Conservation (phyloP, 2,329 filamentous ascomycete species). For the Rutstroemia sp. region DNA sequence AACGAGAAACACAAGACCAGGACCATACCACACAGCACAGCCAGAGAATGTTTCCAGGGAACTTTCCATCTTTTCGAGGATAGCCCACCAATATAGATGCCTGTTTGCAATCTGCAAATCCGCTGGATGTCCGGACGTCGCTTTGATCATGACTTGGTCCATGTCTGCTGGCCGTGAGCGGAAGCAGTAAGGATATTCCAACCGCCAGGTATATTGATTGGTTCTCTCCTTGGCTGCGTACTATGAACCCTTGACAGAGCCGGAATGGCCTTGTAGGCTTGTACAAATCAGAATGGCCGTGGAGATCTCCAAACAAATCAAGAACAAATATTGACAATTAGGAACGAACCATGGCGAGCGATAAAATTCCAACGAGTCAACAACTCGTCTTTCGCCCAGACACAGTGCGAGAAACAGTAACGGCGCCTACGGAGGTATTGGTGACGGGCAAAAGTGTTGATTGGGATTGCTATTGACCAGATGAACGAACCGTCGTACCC, state of each 20-base stretch:
- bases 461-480: neutral
- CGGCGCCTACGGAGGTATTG: neutral
- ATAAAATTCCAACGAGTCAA: slow-evolving; percentile 1
- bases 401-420: neutral
- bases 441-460: neutral
- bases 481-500: neutral
- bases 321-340: slow-evolving; percentile 8
- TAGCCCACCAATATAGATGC: neutral
- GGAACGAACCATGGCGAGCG: neutral
- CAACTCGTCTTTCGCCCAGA: neutral
- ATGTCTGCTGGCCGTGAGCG: neutral
- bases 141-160: neutral
- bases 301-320: slow-evolving; percentile 6
- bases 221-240: neutral
- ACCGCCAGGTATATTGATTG: slow-evolving; percentile 3
- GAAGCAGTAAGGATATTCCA: slow-evolving; percentile 7
- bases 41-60: neutral
- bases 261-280: neutral
- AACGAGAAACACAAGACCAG: neutral
- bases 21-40: neutral
- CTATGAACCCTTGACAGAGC: neutral
- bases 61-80: neutral
- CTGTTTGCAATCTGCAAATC: neutral
- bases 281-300: slow-evolving; percentile 1
- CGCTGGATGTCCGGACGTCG: neutral